Evolutionary conservation across 345 rosid species (phyloP), one percentile per base, ranked within the genome.

Genomic region (Salix dunnii): DNA sequence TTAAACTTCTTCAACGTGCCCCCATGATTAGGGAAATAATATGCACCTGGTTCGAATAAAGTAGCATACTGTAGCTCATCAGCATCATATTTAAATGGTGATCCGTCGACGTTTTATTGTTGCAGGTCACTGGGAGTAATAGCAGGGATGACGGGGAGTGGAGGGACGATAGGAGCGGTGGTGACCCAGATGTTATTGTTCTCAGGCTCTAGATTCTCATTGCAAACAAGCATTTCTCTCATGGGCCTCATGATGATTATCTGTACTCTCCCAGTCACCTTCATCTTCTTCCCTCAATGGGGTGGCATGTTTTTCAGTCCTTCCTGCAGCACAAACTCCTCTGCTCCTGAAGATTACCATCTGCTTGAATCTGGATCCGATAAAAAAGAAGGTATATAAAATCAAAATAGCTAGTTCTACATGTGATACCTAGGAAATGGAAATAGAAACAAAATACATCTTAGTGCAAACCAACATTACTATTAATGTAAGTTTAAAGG

Each of bases 101-200:
- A 27, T 30, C 17, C 68, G 0, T 28, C 2, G 14, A 27, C 6
- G 3, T 9, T 8, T 8, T 27, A 2, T 53, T 62, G 10, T 67
- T 77, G 83, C 86, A 94, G 97, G 87, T 94, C 96, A 2, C 79
- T 92, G 17, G 97, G 98, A 77, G 91, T 90, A 76, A 89, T 92
- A 72, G 82, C 96, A 21, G 97, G 96, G 65, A 91, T 94, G 87
- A 90, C 96, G 7, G 97, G 96, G 38, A 88, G 92, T 14, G 97
- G 98, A 17, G 98, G 98, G 1, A 90, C 96, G 0, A 61, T 88
- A 8, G 97, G 96, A 7, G 97, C 96, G 12, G 96, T 91, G 21
- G 88, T 84, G 74, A 94, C 91, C 6, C 91, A 92, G 80, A 28
- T 80, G 73, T 33, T 94, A 61, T 68, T 94, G 73, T 91, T 91